These are phyloP conservation scores for Gilbertella persicaria DNA, from an alignment of 371 early-diverging fungal genomes.

Conservation along the genomic window DNA sequence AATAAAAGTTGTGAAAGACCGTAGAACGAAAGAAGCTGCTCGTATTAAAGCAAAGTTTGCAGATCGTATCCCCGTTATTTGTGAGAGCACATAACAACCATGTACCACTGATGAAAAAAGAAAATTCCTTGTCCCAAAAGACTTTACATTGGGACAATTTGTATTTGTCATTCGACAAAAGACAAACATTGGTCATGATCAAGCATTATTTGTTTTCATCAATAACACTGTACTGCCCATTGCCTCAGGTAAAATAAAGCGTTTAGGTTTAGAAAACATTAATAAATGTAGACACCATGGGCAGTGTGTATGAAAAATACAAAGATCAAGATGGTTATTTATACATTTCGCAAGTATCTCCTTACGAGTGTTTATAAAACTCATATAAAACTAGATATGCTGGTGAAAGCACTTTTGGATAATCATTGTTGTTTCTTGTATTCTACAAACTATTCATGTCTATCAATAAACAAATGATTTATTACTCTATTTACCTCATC, in stretches of 20 bases:
- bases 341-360: constrained; percentile 70
- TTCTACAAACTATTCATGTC: constrained; percentile 16
- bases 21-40: constrained; percentile 97
- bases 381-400: constrained; percentile 48
- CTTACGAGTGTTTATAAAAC: not conserved
- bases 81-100: constrained; percentile 97
- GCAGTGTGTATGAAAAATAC: constrained; percentile 85
- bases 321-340: constrained; percentile 85
- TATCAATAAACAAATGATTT: not conserved
- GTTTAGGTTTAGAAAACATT: not conserved
- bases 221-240: constrained; percentile 93
- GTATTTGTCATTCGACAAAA: constrained; percentile 95
- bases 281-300: constrained; percentile 64
- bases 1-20: constrained; percentile 29
- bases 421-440: constrained; percentile 14
- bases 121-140: constrained; percentile 97
- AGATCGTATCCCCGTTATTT: constrained; percentile 94
- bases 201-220: constrained; percentile 98
- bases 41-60: constrained; percentile 96
- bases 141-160: constrained; percentile 97
- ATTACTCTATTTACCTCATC: constrained; percentile 58
- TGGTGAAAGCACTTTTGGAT: constrained; percentile 82
- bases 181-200: constrained; percentile 91
- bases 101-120: constrained; percentile 96
- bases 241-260: constrained; percentile 45